phyloP scores from a whole-genome alignment of 495 filamentous ascomycete genomes.

The Lasiosphaeriaceae sp. region DNA sequence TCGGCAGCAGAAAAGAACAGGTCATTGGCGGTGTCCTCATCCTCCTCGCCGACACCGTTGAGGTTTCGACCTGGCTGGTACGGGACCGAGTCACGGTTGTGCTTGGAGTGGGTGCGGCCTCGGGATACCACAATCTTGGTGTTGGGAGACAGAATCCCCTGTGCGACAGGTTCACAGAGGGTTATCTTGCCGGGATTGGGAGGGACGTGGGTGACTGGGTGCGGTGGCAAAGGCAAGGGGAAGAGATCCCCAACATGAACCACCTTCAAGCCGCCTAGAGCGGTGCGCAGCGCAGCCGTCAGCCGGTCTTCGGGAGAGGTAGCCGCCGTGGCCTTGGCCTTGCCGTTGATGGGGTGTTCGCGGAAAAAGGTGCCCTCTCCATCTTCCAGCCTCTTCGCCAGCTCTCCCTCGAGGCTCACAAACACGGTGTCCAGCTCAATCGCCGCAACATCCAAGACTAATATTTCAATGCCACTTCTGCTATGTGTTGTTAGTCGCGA shows the following conservation, averaged over 20 bases:
- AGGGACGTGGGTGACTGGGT: slow-evolving; percentile 82
- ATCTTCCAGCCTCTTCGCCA: slow-evolving; percentile 53
- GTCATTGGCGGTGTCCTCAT: slow-evolving; percentile 75
- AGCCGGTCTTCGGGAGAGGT: slow-evolving; percentile 59
- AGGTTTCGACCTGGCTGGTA: slow-evolving; percentile 40
- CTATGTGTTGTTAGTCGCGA: slow-evolving; percentile 60
- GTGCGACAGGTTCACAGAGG: slow-evolving; percentile 72
- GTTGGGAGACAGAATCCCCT: slow-evolving; percentile 69
- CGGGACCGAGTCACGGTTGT: slow-evolving; percentile 29
- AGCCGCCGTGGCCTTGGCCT: slow-evolving; percentile 22
- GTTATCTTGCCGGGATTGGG: slow-evolving; percentile 78
- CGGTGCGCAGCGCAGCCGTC: slow-evolving; percentile 72
- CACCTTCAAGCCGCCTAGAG: slow-evolving; percentile 64
- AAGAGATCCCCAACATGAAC: slow-evolving; percentile 82
- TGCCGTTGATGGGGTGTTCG: slow-evolving; percentile 35
- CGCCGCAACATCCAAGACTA: slow-evolving; percentile 75
- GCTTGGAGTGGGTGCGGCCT: slow-evolving; percentile 48
- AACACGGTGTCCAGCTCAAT: slow-evolving; percentile 77
- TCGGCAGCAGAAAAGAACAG: slow-evolving; percentile 86
- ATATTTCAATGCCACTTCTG: slow-evolving; percentile 67
- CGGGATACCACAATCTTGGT: slow-evolving; percentile 67
- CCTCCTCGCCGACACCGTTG: slow-evolving; percentile 60
- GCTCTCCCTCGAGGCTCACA: slow-evolving; percentile 77
- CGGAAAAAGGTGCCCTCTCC: slow-evolving; percentile 54
- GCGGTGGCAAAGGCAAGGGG: slow-evolving; percentile 75